Conservation (phyloP, 768 basidiomycete genomes). For the Panaeolus cyanescens region DNA sequence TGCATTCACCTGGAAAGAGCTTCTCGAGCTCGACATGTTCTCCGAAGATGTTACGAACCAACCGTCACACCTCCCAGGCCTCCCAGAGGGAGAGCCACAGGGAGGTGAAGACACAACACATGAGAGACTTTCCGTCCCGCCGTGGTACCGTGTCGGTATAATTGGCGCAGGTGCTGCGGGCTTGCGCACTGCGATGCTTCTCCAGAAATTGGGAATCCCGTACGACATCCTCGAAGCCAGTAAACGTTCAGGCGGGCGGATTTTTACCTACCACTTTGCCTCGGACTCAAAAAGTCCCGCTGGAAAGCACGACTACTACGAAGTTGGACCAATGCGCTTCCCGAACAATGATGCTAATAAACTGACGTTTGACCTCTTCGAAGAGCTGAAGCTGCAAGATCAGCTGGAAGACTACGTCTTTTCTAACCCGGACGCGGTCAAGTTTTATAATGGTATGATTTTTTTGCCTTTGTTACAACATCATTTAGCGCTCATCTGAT, state of each 20-base stretch:
- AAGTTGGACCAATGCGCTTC: conserved; percentile 36
- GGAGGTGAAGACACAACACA: not conserved
- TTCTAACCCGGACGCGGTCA: conserved; percentile 12
- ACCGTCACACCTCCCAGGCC: not conserved
- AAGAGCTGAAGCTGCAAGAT: conserved; percentile 7
- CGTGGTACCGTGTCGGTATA: conserved; percentile 12
- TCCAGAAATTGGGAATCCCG: conserved; percentile 21
- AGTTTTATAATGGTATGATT: conserved; percentile 12
- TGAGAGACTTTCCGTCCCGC: not conserved
- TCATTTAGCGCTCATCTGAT: not conserved
- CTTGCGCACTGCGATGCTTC: conserved; percentile 28
- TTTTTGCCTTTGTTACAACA: not conserved
- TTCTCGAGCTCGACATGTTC: not conserved
- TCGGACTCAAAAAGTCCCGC: not conserved
- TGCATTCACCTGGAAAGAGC: not conserved
- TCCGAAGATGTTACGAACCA: not conserved
- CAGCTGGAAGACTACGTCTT: conserved; percentile 15
- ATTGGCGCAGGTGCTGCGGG: conserved; percentile 27
- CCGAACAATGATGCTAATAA: conserved; percentile 31
- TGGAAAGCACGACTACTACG: conserved; percentile 19
- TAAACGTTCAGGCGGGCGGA: conserved; percentile 22
- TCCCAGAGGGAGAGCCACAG: not conserved
- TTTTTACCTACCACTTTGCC: conserved; percentile 26
- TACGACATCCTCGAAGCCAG: conserved; percentile 28
- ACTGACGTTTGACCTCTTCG: conserved; percentile 18